A percentile compares a stretch with the other conserved stretches of the same genome.
phyloP scores from a whole-genome alignment of 2,329 filamentous ascomycete genomes.

The Pseudodiploospora longispora region DNA sequence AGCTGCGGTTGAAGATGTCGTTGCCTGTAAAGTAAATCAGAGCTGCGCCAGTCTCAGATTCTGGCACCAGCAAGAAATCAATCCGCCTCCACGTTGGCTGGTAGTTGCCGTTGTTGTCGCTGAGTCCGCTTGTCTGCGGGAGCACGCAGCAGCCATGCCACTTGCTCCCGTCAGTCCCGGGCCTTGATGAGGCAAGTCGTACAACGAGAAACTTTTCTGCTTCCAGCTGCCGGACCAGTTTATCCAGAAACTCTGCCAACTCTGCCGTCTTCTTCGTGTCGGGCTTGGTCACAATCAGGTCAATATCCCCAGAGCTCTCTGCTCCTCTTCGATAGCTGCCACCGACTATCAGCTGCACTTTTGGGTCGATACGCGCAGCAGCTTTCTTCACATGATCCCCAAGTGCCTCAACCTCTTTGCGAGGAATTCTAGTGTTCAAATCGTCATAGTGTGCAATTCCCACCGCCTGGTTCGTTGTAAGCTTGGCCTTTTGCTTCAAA shows the following conservation, averaged over 20 bases:
- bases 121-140: conserved; percentile 34
- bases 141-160: conserved; percentile 83
- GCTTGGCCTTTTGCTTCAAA: conserved; percentile 48
- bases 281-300: conserved; percentile 70
- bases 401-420: conserved; percentile 64
- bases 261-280: conserved; percentile 44
- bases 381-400: conserved; percentile 54
- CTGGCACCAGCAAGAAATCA: conserved; percentile 77
- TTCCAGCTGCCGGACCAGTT: conserved; percentile 56
- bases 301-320: conserved; percentile 68
- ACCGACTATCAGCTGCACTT: conserved; percentile 63
- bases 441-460: conserved; percentile 76
- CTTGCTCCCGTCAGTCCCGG: conserved; percentile 55
- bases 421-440: conserved; percentile 69
- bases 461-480: conserved; percentile 63
- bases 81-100: conserved; percentile 65
- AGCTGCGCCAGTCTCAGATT: conserved; percentile 71
- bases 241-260: conserved; percentile 54
- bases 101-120: conserved; percentile 18
- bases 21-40: conserved; percentile 95
- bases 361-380: conserved; percentile 51
- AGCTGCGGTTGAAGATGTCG: conserved; percentile 86
- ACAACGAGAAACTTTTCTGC: conserved; percentile 58
- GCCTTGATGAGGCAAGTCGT: conserved; percentile 50
- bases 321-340: conserved; percentile 83